Base-by-base conservation (phyloP, 1,139 yeast genomes). In the Yamadazyma membranifaciens region DNA sequence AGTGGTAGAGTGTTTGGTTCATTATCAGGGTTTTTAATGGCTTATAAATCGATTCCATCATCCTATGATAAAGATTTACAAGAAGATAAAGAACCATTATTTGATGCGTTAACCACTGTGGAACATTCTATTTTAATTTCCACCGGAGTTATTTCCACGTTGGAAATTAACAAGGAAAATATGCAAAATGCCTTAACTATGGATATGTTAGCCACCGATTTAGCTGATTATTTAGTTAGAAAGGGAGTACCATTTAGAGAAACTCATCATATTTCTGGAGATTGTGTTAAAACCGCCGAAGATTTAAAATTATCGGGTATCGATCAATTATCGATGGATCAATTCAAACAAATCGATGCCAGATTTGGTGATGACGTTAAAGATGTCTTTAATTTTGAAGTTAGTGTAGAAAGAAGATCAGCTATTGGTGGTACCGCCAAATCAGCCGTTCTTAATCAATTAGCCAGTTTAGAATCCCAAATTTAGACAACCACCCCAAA, bases 191-290 rank as follows among this genome's bases (percentile, higher is more conserved):
- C 98, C 0, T 77, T 92, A 56, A 91, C 98, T 27, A 91, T 91
- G 96, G 98, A 94, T 64, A 94, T 92, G 98, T 78, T 92, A 56
- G 98, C 98, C 13, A 92, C 99, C 17, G 99, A 92, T 62, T 77
- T 92, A 55, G 99, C 99, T 33, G 99, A 92, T 65, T 92, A 92
- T 65, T 76, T 92, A 52, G 99, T 92, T 42, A 83, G 97, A 70
- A 89, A 85, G 65, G 98, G 98, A 42, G 98, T 92, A 49, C 98
- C 98, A 44, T 92, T 92, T 72, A 87, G 99, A 73, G 98, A 92
- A 69, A 92, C 98, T 2, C 99, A 92, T 65, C 98, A 92, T 63
- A 91, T 92, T 47, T 88, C 97, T 5, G 99, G 99, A 42, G 96
- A 88, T 62, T 92, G 97, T 67, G 99, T 92, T 39, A 82, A 95